These are phyloP conservation scores for Cryphonectria nitschkei DNA, from an alignment of 2,329 filamentous ascomycete genomes.

Conservation along the genomic window DNA sequence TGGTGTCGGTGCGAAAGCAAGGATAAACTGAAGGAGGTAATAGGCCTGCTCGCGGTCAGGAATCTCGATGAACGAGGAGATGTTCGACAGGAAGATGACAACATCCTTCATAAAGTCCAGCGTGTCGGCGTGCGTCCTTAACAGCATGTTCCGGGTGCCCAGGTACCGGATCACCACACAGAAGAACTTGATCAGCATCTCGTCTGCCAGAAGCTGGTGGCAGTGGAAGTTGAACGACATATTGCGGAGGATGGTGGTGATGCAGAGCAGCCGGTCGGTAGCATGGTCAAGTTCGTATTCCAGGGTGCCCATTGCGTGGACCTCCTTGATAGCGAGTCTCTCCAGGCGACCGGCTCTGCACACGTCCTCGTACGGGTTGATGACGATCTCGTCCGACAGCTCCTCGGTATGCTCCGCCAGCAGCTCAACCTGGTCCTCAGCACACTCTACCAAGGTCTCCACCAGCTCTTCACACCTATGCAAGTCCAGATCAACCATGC, in stretches of 20 bases:
- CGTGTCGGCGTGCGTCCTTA: slow-evolving; percentile 81
- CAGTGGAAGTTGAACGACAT: slow-evolving; percentile 83
- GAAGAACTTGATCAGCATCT: slow-evolving; percentile 79
- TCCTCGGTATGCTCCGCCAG: slow-evolving; percentile 85
- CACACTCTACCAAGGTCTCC: slow-evolving; percentile 86
- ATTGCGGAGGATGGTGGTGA: slow-evolving; percentile 91
- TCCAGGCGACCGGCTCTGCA: slow-evolving; percentile 78
- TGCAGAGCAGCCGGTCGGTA: slow-evolving; percentile 84
- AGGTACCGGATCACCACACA: slow-evolving; percentile 83
- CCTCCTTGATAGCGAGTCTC: slow-evolving; percentile 70
- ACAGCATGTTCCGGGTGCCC: slow-evolving; percentile 84
- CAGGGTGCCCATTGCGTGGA: slow-evolving; percentile 72
- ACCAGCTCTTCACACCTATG: slow-evolving; percentile 84
- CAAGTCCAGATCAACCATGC: slow-evolving; percentile 63
- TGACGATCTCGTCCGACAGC: slow-evolving; percentile 81
- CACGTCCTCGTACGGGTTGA: slow-evolving; percentile 87
- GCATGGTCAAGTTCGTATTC: slow-evolving; percentile 85
- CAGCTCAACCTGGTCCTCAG: slow-evolving; percentile 82
- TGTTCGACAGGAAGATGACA: slow-evolving; percentile 86
- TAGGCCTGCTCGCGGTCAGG: slow-evolving; percentile 85
- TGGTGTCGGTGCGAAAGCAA: slow-evolving; percentile 86
- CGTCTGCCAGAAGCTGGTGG: slow-evolving; percentile 70
- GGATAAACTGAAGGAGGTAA: slow-evolving; percentile 83
- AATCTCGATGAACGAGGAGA: slow-evolving; percentile 78
- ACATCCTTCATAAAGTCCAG: slow-evolving; percentile 98